Percentiles rank a stretch among this genome's conserved stretches.
Evolutionary conservation across 2,329 filamentous ascomycete species (phyloP).

Genomic region (Reticulascus tulasneorum): DNA sequence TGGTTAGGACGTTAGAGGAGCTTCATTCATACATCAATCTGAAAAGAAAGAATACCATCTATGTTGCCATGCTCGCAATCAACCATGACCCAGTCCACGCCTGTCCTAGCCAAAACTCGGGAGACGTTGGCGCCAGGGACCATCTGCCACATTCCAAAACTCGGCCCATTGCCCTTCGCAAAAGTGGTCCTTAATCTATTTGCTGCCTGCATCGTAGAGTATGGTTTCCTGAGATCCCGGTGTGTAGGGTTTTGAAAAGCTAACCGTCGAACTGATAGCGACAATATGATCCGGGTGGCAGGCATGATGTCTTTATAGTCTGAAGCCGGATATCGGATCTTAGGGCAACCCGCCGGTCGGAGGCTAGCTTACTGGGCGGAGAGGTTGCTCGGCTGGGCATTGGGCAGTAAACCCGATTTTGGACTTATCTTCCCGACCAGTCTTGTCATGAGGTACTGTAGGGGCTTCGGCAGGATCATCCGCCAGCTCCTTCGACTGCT

Average conservation of each 20-base stretch:
- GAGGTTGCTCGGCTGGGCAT: too few species aligned
- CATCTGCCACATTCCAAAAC: constrained; percentile 61
- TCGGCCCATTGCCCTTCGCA: constrained; percentile 38
- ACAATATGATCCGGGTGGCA: too few species aligned
- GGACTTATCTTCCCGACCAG: too few species aligned
- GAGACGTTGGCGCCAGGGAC: constrained; percentile 58
- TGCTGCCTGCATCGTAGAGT: constrained; percentile 34
- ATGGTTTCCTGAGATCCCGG: background rate
- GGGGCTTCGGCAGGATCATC: too few species aligned
- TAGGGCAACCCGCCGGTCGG: too few species aligned
- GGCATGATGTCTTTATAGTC: too few species aligned
- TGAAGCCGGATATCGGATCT: too few species aligned
- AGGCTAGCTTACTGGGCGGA: too few species aligned
- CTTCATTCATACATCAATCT: background rate
- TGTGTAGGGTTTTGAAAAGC: background rate
- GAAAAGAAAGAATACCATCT: constrained; percentile 38
- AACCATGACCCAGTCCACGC: constrained; percentile 64
- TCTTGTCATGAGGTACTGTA: too few species aligned
- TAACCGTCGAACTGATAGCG: too few species aligned
- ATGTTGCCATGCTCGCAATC: constrained; percentile 52
- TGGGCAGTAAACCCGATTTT: too few species aligned
- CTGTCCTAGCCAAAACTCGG: constrained; percentile 55
- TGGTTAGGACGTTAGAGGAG: constrained; percentile 12
- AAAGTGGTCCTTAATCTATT: constrained; percentile 50
- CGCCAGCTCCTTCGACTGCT: too few species aligned